Evolutionary conservation across 169 alveolate genomes (phyloP).

Genomic region (Plasmodium gallinaceum): DNA sequence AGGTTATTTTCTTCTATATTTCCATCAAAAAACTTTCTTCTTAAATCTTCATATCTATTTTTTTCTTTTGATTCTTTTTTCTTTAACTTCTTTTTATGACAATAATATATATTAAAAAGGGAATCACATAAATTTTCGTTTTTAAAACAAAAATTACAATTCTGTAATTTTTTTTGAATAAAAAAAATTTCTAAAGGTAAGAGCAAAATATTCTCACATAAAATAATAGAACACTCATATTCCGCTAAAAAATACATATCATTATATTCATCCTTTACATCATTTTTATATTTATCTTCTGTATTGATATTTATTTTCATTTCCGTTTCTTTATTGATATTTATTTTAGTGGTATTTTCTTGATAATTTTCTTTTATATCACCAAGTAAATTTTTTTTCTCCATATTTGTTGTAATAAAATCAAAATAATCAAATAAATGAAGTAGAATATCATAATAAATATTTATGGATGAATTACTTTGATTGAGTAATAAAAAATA

Average conservation of each 20-base stretch:
- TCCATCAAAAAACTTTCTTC: slow-evolving; percentile 17
- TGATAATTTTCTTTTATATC: neutral
- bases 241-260: neutral
- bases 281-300: neutral
- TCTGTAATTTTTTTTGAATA: slow-evolving; percentile 12
- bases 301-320: neutral
- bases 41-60: slow-evolving; percentile 30
- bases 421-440: slow-evolving; percentile 20
- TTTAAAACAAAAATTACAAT: slow-evolving; percentile 8
- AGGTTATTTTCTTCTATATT: slow-evolving; percentile 28
- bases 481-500: slow-evolving; percentile 33
- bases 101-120: slow-evolving; percentile 39
- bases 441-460: slow-evolving; percentile 31
- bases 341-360: neutral
- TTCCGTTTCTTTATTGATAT: neutral
- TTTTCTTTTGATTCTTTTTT: slow-evolving; percentile 33
- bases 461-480: slow-evolving; percentile 10
- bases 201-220: slow-evolving; percentile 15
- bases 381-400: no score
- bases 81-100: slow-evolving; percentile 27
- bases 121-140: neutral
- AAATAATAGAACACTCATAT: neutral
- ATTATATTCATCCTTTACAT: neutral
- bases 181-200: slow-evolving; percentile 42
- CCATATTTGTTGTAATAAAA: neutral